Evolutionary conservation across 495 filamentous ascomycete species (phyloP), one percentile per base, ranked within the genome.

Genomic region (Neurospora sp.): DNA sequence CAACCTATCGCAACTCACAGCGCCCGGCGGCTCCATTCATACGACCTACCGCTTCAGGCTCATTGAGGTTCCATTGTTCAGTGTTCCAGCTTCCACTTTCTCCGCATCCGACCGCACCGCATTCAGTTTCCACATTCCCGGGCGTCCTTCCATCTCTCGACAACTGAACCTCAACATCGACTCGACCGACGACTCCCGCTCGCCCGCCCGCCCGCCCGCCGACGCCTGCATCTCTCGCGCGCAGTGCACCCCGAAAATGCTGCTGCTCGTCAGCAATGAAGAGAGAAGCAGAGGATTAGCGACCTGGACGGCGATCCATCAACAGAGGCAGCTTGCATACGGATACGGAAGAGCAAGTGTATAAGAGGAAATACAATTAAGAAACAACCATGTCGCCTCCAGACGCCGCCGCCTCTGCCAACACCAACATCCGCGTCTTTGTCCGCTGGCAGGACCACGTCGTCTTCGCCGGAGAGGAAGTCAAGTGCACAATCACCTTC

Each of bases 401-500:
- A 65, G 53, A 35, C 53, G 22, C 41, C 53, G 22, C 41, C 11
- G 4, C 53, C 53, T 16, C 53, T 22, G 53, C 53, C 74, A 89
- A 74, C 73, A 85, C 82, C 76, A 91, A 96, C 84, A 94, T 99
- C 78, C 91, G 93, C 77, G 95, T 98, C 81, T 98, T 94, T 78
- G 92, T 99, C 79, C 89, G 91, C 83, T 98, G 91, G 93, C 92
- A 91, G 80, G 93, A 92, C 77, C 89, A 91, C 80, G 93, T 91
- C 65, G 93, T 99, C 74, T 98, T 97, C 81, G 93, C 96, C 39
- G 96, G 96, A 74, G 96, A 98, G 83, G 90, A 94, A 76, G 86
- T 98, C 77, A 91, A 94, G 82, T 97, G 96, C 82, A 93, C 89
- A 70, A 98, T 99, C 77, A 97, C 93, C 53, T 98, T 98, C 83